Evolutionary conservation across 495 filamentous ascomycete species (phyloP), one percentile per base, ranked within the genome.

Genomic region (Achaetomiella virescens): DNA sequence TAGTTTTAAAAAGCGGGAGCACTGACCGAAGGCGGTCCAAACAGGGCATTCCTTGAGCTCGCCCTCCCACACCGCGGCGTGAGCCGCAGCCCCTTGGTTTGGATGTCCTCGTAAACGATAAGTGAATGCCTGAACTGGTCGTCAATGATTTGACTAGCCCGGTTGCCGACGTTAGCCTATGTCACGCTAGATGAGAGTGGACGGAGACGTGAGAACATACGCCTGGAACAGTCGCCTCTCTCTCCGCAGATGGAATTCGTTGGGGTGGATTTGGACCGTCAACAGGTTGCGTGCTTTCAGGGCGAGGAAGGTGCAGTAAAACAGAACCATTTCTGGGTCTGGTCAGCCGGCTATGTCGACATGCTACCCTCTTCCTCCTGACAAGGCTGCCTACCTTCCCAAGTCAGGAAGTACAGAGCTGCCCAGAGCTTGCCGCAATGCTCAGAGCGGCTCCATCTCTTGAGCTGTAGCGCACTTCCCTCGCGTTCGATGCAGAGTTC

Each of bases 251-350:
- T 78, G 76, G 62, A 80, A 83, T 61, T 91, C 86, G 20, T 73
- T 69, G 4, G 82, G 76, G 22, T 71, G 67, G 22, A 76, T 58
- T 21, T 78, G 75, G 1, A 77, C 72, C 2, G 74, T 81, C 52
- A 75, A 70, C 22, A 64, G 65, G 60, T 89, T 88, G 46, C 88
- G 81, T 14, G 81, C 78, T 63, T 89, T 89, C 54, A 95, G 77
- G 0, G 86, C 84, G 24, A 88, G 70, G 61, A 92, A 88, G 0
- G 84, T 82, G 68, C 81, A 85, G 67, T 86, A 88, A 66, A 95
- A 93, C 1, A 89, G 72, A 12, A 90, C 87, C 82, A 95, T 83
- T 55, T 80, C 76, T 78, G 37, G 22, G 1, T 20, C 15, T 5
- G 3, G 24, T 53, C 17, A 48, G 42, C 33, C 21, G 29, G 15